These are phyloP conservation scores for Lithospermum erythrorhizon DNA, from an alignment of 257 asterid genomes.

Conservation along the genomic window DNA sequence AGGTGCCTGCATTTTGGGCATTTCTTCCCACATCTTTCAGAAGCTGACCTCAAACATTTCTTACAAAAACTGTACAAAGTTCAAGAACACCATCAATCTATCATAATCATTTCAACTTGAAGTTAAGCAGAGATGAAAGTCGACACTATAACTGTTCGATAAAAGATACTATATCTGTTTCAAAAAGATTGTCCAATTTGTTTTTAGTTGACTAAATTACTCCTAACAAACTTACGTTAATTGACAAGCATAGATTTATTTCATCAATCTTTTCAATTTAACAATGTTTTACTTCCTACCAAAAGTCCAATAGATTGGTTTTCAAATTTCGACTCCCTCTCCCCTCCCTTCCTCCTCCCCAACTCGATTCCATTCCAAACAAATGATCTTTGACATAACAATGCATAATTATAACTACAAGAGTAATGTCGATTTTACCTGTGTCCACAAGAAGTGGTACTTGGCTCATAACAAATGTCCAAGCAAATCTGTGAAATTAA, in stretches of 20 bases:
- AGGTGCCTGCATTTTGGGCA: conserved; percentile 98
- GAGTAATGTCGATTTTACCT: conserved; percentile 30
- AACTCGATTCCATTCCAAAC: background rate
- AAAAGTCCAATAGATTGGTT: background rate
- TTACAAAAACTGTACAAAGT: conserved; percentile 61
- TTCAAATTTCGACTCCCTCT: too few relatives aligned
- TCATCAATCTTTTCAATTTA: too few relatives aligned
- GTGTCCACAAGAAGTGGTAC: conserved; percentile 98
- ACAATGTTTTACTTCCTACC: background rate
- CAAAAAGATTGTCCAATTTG: too few relatives aligned
- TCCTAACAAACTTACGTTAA: too few relatives aligned
- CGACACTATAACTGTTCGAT: too few relatives aligned
- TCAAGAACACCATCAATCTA: background rate
- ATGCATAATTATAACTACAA: background rate
- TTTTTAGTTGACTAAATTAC: too few relatives aligned
- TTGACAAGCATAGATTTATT: too few relatives aligned
- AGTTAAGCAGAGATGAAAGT: too few relatives aligned
- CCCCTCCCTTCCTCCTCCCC: background rate
- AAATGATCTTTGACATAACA: background rate
- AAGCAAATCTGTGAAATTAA: conserved; percentile 64
- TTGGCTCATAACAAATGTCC: conserved; percentile 91
- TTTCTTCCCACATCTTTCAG: conserved; percentile 87
- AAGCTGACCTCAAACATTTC: conserved; percentile 74
- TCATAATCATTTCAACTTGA: too few relatives aligned
- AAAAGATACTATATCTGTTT: too few relatives aligned